These are phyloP conservation scores for Curvularia eragrostidis DNA, from an alignment of 2,329 filamentous ascomycete genomes.

Conservation along the genomic window DNA sequence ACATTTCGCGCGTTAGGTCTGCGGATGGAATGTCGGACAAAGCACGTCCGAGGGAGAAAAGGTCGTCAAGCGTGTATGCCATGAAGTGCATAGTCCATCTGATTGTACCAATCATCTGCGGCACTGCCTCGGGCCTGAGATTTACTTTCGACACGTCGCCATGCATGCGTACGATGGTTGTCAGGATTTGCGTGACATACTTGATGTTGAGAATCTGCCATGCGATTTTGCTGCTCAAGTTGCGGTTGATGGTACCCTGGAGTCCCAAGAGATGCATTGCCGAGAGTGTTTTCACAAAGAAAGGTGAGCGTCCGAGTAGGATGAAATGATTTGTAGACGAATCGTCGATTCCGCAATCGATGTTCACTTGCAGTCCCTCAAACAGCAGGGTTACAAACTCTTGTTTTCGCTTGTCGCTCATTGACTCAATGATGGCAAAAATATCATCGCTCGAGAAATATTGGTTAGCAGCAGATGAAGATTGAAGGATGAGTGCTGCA, in stretches of 20 bases:
- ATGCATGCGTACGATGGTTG: slow-evolving; percentile 57
- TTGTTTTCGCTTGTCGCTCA: slow-evolving; percentile 37
- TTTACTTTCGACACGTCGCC: slow-evolving; percentile 58
- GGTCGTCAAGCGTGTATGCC: slow-evolving; percentile 62
- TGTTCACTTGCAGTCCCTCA: slow-evolving; percentile 57
- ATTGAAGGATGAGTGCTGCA: slow-evolving; percentile 52
- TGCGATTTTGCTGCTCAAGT: slow-evolving; percentile 74
- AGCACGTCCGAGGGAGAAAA: slow-evolving; percentile 46
- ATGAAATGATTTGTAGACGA: slow-evolving; percentile 59
- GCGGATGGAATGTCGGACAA: slow-evolving; percentile 30
- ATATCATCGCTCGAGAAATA: slow-evolving; percentile 59
- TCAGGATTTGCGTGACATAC: slow-evolving; percentile 69
- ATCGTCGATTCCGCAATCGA: slow-evolving; percentile 82
- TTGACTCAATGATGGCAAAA: slow-evolving; percentile 49
- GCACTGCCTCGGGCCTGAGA: slow-evolving; percentile 42
- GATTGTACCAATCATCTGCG: slow-evolving; percentile 67
- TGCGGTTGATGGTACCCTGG: slow-evolving; percentile 51
- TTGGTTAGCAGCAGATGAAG: slow-evolving; percentile 53
- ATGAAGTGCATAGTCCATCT: slow-evolving; percentile 77
- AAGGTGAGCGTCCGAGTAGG: slow-evolving; percentile 63
- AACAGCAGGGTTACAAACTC: slow-evolving; percentile 70
- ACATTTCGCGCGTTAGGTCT: slow-evolving; percentile 48
- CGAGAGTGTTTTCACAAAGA: slow-evolving; percentile 76
- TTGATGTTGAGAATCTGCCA: slow-evolving; percentile 77
- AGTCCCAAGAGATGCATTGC: slow-evolving; percentile 78